Conservation (phyloP, 2,329 filamentous ascomycete species). For the Paraphoma sp. region DNA sequence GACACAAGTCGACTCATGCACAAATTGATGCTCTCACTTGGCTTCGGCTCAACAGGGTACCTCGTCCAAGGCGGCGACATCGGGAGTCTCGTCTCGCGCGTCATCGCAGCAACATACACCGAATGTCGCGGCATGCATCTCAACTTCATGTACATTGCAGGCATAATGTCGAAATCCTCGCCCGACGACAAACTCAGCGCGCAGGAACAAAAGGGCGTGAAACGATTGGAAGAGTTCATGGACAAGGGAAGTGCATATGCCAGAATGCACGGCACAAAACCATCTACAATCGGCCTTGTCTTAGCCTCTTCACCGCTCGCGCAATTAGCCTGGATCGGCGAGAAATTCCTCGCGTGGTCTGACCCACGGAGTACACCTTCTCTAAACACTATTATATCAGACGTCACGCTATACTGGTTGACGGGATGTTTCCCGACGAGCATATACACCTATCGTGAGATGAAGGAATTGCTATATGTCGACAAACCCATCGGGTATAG, state of each 20-base stretch:
- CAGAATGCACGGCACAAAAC: slow-evolving; percentile 60
- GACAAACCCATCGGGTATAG: slow-evolving; percentile 54
- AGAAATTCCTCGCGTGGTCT: slow-evolving; percentile 63
- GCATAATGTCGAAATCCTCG: slow-evolving; percentile 16
- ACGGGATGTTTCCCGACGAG: slow-evolving; percentile 57
- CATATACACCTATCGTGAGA: slow-evolving; percentile 59
- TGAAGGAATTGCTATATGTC: slow-evolving; percentile 33
- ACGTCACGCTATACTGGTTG: slow-evolving; percentile 63
- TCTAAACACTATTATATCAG: slow-evolving; percentile 55
- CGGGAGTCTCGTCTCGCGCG: slow-evolving; percentile 53
- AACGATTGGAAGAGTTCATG: slow-evolving; percentile 49
- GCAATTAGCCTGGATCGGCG: slow-evolving; percentile 64
- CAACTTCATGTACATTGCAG: slow-evolving; percentile 36
- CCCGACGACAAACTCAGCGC: slow-evolving; percentile 28
- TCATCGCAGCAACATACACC: slow-evolving; percentile 51
- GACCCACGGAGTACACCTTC: slow-evolving; percentile 49
- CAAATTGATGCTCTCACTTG: slow-evolving; percentile 60
- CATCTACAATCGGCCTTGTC: slow-evolving; percentile 63
- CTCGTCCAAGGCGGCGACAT: slow-evolving; percentile 66
- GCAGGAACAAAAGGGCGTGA: slow-evolving; percentile 49
- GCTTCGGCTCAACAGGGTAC: slow-evolving; percentile 59
- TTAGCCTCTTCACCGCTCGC: slow-evolving; percentile 62
- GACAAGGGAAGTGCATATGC: slow-evolving; percentile 58
- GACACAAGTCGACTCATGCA: slow-evolving; percentile 57
- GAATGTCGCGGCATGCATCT: slow-evolving; percentile 56